Evolutionary conservation across 495 filamentous ascomycete genomes (phyloP), one percentile per base, ranked within the genome.

Genomic region (Lindgomyces ingoldianus): DNA sequence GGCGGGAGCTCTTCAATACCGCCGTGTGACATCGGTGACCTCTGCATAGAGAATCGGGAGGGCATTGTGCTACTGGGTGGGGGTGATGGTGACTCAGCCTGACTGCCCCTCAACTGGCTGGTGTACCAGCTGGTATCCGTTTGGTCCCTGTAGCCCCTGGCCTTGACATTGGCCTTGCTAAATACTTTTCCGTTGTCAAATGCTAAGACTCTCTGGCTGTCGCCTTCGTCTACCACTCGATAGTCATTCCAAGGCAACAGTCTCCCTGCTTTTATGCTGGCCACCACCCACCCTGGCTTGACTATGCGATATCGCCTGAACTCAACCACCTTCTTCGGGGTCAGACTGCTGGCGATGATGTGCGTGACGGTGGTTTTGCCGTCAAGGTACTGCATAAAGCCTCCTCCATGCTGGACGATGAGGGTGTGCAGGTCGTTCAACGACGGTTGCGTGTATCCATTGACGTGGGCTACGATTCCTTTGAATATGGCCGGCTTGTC

Each of bases 281-380:
- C 94, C 10, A 90, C 87, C 1, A 98, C 82, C 94, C 94, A 98
- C 52, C 92, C 88, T n/a, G 94, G 94, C 75, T 93, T 96, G 65
- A 96, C 94, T 24, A 98, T 90, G 27, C 91, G 86, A 70, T 96
- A 98, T 58, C 83, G 85, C 21, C 77, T 79, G 65, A 95, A 96
- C 63, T 97, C 94, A 30, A 90, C 85, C 27, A 84, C 82, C 72
- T 98, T 98, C 80, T 96, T 98, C 0, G 90, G 90, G 1, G 94
- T 93, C 33, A 98, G 81, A 56, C 85, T 87, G 47, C 89, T 91
- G 4, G 93, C 91, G 70, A 98, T 91, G 69, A 98, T 95, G 74
- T 98, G 95, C 1, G 94, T 98, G 0, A 91, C 91, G 68, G 85
- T 84, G 0, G 93, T 97, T 79, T 97, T 98, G 36, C 87, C 87